Base-by-base conservation (phyloP, 2,329 filamentous ascomycete species). In the Metarhizium sp. region DNA sequence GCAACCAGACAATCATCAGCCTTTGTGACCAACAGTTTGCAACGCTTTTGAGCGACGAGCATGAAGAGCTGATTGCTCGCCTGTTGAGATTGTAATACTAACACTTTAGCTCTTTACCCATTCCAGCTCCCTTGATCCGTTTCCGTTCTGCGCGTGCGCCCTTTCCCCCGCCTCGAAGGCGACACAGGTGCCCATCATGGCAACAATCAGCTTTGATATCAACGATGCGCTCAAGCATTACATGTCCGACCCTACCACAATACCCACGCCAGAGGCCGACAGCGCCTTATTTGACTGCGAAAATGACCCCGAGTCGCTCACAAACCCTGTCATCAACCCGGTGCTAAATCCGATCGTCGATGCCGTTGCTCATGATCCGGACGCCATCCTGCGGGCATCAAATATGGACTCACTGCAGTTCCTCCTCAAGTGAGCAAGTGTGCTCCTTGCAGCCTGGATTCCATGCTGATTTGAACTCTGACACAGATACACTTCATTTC, bases 161-260 rank as follows among this genome's bases (percentile, higher is more conserved):
- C n/a, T 18, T 38, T 40, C 60, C 62, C 54, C 51, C 57, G 55
- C 52, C 57, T 59, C 45, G 30, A 36, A 51, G 61, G 62, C 58
- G 59, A 54, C 58, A 58, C 53, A 51, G 55, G 62, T 65, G 66
- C 63, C 70, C 64, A 71, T 60, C 69, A 87, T 87, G 85, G 87
- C 78, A 66, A 88, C 88, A 76, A 81, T 91, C 69, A 81, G 86
- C 67, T 99, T 99, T 75, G 90, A 97, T 71, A 90, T 99, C 73
- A 96, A 96, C 71, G 88, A 96, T 76, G 90, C 91, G 61, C 87
- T 97, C 71, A 96, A 96, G 78, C 83, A 90, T 70, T 99, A 96
- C 74, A 89, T 96, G 81, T 95, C 90, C 73, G 92, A 97, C 70
- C 92, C 94, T 8, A 78, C 85, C 49, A 82, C 84, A 43, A 88